Evolutionary conservation across 768 basidiomycete species (phyloP).

Genomic region (Suillus weaverae): DNA sequence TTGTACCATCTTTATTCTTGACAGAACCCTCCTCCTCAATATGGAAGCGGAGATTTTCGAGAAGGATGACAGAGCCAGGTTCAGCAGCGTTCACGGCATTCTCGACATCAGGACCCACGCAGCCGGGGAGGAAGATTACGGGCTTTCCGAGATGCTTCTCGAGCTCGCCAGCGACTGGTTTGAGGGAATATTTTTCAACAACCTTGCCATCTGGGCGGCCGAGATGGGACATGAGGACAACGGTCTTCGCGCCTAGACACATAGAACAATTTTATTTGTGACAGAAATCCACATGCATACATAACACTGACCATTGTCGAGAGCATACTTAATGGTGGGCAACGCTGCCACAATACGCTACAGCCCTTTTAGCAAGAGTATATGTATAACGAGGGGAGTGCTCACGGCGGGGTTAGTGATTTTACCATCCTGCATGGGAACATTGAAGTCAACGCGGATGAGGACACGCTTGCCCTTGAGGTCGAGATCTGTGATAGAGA

Average conservation of each 20-base stretch:
- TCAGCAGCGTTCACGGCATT: slow-evolving; percentile 60
- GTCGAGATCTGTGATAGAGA: slow-evolving; percentile 88
- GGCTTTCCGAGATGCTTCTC: slow-evolving; percentile 67
- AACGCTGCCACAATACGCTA: slow-evolving; percentile 97
- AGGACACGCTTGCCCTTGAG: slow-evolving; percentile 88
- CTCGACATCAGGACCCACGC: slow-evolving; percentile 85
- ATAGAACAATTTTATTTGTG: background rate
- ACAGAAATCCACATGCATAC: background rate
- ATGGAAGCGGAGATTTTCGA: slow-evolving; percentile 98
- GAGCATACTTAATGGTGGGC: slow-evolving; percentile 92
- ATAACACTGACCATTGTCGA: slow-evolving; percentile 65
- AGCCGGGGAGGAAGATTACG: slow-evolving; percentile 83
- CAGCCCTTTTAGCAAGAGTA: slow-evolving; percentile 14
- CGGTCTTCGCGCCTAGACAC: slow-evolving; percentile 66
- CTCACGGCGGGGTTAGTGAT: slow-evolving; percentile 97
- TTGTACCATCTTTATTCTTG: slow-evolving; percentile 92
- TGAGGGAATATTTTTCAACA: slow-evolving; percentile 86
- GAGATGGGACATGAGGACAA: slow-evolving; percentile 97
- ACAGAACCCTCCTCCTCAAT: slow-evolving; percentile 95
- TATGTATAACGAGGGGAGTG: slow-evolving; percentile 18
- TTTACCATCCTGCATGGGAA: slow-evolving; percentile 84
- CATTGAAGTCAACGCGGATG: slow-evolving; percentile 96
- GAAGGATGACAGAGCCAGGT: slow-evolving; percentile 75
- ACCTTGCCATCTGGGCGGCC: slow-evolving; percentile 95
- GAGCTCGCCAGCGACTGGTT: slow-evolving; percentile 81